Percentiles rank a stretch among this genome's conserved stretches.
Conservation (phyloP, 2,329 filamentous ascomycete genomes). For the Fusarium newnesense region DNA sequence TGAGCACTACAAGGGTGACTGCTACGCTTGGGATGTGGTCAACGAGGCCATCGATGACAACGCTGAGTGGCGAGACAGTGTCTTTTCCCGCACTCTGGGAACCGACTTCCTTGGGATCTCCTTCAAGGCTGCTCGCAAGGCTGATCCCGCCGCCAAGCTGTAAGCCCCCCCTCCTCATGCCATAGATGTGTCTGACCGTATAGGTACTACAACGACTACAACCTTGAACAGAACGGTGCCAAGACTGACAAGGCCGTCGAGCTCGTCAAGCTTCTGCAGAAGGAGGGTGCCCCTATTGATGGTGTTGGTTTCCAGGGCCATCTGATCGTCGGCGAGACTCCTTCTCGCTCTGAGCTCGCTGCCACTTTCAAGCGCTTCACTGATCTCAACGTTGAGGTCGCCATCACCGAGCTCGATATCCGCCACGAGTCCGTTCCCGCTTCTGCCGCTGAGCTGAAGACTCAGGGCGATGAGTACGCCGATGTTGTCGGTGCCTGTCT, state of each 20-base stretch:
- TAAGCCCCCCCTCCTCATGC: constrained; percentile 25
- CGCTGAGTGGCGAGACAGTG: constrained; percentile 61
- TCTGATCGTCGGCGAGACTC: constrained; percentile 65
- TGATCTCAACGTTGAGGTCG: constrained; percentile 64
- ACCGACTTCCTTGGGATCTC: constrained; percentile 67
- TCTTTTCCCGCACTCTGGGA: constrained; percentile 67
- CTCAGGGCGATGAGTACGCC: constrained; percentile 61
- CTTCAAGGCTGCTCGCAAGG: constrained; percentile 65
- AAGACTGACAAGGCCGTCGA: constrained; percentile 58
- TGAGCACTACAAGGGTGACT: constrained; percentile 67
- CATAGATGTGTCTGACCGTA: not conserved
- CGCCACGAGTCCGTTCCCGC: constrained; percentile 59
- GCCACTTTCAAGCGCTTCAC: constrained; percentile 62
- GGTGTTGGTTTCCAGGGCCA: constrained; percentile 72
- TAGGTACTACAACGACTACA: constrained; percentile 66
- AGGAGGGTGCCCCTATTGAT: constrained; percentile 66
- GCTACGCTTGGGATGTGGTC: constrained; percentile 73
- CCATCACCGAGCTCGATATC: constrained; percentile 71
- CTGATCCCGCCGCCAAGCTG: constrained; percentile 66
- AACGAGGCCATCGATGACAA: constrained; percentile 72
- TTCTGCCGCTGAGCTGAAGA: constrained; percentile 50
- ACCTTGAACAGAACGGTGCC: constrained; percentile 63
- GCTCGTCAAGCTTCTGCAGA: constrained; percentile 58
- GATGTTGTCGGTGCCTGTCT: constrained; percentile 52
- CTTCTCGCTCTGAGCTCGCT: constrained; percentile 56